phyloP scores from a whole-genome alignment of 176 grass and related monocot species.

The Phoenix dactylifera region DNA sequence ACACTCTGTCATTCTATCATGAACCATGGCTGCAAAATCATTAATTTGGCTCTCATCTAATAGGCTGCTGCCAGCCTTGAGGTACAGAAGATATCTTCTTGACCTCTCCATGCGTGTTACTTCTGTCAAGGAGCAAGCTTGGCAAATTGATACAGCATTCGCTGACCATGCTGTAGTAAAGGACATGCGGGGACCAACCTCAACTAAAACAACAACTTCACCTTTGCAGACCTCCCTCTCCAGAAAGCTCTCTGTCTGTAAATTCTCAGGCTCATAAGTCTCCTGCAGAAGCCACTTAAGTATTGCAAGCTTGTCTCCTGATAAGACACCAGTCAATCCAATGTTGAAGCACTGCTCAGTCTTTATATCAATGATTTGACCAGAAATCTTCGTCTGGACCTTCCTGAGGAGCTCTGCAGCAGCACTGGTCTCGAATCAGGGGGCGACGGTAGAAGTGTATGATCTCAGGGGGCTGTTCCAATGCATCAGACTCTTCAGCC shows the following conservation, averaged over 20 bases:
- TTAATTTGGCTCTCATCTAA: conserved; percentile 50
- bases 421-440: conserved; percentile 66
- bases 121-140: conserved; percentile 60
- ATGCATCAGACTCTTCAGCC: conserved; percentile 18
- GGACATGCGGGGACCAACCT: conserved; percentile 84
- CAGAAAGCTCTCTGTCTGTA: conserved; percentile 54
- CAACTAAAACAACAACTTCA: conserved; percentile 32
- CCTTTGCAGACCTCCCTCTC: conserved; percentile 34
- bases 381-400: conserved; percentile 61
- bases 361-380: conserved; percentile 49
- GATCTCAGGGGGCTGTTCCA: conserved; percentile 21
- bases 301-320: conserved; percentile 48
- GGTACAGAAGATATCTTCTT: conserved; percentile 57
- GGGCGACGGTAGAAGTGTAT: conserved; percentile 71
- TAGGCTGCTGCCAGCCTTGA: conserved; percentile 40
- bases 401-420: conserved; percentile 50
- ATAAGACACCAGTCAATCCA: conserved; percentile 31
- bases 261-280: conserved; percentile 73
- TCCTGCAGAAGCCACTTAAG: conserved; percentile 79
- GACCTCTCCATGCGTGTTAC: conserved; percentile 72
- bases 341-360: conserved; percentile 89
- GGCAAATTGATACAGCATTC: conserved; percentile 83
- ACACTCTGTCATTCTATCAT: conserved; percentile 95
- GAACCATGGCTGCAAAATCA: conserved; percentile 53
- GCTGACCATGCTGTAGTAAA: conserved; percentile 76